These are phyloP conservation scores for Kalmanozyma brasiliensis DNA, from an alignment of 1,284 basidiomycete species.

Conservation along the genomic window DNA sequence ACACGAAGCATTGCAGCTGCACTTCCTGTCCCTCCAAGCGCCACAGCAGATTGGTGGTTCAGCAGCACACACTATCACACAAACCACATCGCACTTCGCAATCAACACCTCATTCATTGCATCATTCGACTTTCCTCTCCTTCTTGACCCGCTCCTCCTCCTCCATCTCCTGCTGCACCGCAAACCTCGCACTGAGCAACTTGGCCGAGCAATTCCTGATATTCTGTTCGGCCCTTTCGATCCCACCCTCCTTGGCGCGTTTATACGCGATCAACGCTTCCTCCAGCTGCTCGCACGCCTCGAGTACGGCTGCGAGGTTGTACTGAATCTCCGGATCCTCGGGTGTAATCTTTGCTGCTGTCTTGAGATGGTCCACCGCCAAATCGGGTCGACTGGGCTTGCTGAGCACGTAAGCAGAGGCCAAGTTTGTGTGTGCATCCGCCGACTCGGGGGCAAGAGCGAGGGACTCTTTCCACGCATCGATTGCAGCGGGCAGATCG, in stretches of 20 bases:
- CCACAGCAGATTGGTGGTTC: neutral
- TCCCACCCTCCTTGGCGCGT: constrained; percentile 79
- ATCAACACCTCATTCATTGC: too few relatives aligned
- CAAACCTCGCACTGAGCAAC: constrained; percentile 40
- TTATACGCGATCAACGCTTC: constrained; percentile 84
- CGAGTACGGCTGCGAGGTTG: constrained; percentile 88
- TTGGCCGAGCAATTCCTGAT: constrained; percentile 82
- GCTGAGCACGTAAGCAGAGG: constrained; percentile 91
- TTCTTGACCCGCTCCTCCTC: constrained; percentile 17
- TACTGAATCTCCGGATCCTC: constrained; percentile 94
- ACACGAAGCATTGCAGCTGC: too few relatives aligned
- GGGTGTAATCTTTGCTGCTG: constrained; percentile 84
- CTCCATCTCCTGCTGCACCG: constrained; percentile 33
- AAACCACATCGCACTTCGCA: too few relatives aligned
- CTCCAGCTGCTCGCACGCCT: constrained; percentile 84
- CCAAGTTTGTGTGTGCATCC: constrained; percentile 92
- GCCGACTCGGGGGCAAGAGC: constrained; percentile 83
- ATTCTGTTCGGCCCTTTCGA: constrained; percentile 79
- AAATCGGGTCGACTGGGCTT: constrained; percentile 85
- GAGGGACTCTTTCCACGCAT: constrained; percentile 56
- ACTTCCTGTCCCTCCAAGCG: too few relatives aligned
- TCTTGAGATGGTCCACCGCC: constrained; percentile 79
- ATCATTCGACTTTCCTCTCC: neutral
- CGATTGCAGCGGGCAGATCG: constrained; percentile 67
- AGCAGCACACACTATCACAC: too few relatives aligned